Evolutionary conservation across 805 yeast genomes (phyloP).

Genomic region (Cephaloascus albidus): DNA sequence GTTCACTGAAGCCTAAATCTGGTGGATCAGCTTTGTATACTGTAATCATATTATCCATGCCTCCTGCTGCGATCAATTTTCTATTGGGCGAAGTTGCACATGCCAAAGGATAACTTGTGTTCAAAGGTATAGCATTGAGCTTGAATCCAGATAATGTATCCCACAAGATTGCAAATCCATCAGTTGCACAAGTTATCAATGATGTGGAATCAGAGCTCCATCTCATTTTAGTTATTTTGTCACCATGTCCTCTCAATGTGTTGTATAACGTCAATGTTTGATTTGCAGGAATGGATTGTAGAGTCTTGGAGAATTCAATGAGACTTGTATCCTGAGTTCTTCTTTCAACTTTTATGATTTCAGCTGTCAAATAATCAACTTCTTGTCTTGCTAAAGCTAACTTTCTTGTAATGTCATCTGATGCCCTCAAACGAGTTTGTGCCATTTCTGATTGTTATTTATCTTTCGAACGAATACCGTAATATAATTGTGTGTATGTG

Average conservation of each 20-base stretch:
- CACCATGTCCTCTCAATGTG: slow-evolving; percentile 55
- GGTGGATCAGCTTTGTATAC: slow-evolving; percentile 37
- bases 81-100: slow-evolving; percentile 69
- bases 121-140: slow-evolving; percentile 58
- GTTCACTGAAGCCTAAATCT: neutral
- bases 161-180: slow-evolving; percentile 81
- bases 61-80: slow-evolving; percentile 66
- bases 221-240: slow-evolving; percentile 57
- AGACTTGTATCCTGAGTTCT: slow-evolving; percentile 37
- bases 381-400: slow-evolving; percentile 27
- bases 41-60: slow-evolving; percentile 72
- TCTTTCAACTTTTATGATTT: slow-evolving; percentile 33
- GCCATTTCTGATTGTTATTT: too few species aligned
- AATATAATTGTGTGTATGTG: too few species aligned
- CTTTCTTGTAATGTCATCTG: too few species aligned
- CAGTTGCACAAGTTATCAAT: slow-evolving; percentile 72
- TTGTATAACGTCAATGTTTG: slow-evolving; percentile 18
- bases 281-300: slow-evolving; percentile 19
- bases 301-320: slow-evolving; percentile 21
- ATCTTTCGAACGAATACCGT: too few species aligned
- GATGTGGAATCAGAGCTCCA: slow-evolving; percentile 61
- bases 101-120: slow-evolving; percentile 70
- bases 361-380: slow-evolving; percentile 37
- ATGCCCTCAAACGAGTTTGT: too few species aligned
- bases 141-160: slow-evolving; percentile 67